These are phyloP conservation scores for Taphrina confusa DNA, from an alignment of 1,139 yeast genomes.

Conservation along the genomic window DNA sequence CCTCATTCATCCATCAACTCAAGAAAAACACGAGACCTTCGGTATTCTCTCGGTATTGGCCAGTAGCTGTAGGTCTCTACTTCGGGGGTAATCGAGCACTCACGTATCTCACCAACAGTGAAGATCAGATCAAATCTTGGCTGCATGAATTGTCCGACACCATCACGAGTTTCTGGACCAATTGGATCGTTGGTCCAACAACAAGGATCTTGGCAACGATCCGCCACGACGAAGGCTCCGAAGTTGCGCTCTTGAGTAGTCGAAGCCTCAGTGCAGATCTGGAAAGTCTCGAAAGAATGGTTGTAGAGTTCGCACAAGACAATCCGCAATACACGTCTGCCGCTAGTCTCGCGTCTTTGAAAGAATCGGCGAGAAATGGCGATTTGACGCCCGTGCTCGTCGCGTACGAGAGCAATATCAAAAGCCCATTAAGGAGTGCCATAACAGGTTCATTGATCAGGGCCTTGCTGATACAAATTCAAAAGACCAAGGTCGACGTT, in stretches of 20 bases:
- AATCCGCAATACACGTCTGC: constrained; percentile 40
- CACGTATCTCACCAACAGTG: neutral
- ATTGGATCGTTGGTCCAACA: constrained; percentile 84
- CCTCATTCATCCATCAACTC: neutral
- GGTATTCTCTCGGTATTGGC: constrained; percentile 22
- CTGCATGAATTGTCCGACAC: constrained; percentile 51
- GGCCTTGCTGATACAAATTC: constrained; percentile 80
- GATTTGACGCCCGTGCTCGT: constrained; percentile 78
- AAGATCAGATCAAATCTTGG: constrained; percentile 50
- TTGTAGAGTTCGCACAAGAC: constrained; percentile 62
- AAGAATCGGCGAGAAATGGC: constrained; percentile 56
- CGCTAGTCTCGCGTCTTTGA: constrained; percentile 43
- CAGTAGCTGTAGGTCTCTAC: neutral
- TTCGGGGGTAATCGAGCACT: constrained; percentile 4
- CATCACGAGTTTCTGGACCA: constrained; percentile 62
- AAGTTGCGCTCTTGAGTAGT: constrained; percentile 74
- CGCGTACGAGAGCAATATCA: constrained; percentile 74
- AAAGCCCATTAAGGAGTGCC: constrained; percentile 64
- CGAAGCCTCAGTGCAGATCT: constrained; percentile 77
- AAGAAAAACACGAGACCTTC: constrained; percentile 11
- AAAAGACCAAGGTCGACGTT: constrained; percentile 93
- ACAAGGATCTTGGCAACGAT: constrained; percentile 72
- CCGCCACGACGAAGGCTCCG: constrained; percentile 72
- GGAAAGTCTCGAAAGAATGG: constrained; percentile 83
- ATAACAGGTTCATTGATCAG: constrained; percentile 72